Conservation (phyloP, 163 green algal genomes). For the Chlamydomonas reinhardtii region DNA sequence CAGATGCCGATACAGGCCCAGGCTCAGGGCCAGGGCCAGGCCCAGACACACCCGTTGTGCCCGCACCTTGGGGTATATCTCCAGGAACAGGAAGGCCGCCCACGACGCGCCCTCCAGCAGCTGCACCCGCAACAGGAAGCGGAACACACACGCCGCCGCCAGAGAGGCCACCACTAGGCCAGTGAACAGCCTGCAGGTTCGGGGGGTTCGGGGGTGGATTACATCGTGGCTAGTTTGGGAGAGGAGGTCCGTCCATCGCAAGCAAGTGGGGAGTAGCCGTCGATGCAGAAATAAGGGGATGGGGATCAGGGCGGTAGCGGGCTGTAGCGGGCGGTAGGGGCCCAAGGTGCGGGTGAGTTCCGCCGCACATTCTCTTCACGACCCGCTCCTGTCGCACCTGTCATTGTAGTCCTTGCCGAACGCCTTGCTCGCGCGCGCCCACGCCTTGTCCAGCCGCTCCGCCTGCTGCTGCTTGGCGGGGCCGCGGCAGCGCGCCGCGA, state of each 20-base stretch:
- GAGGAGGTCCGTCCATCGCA: too few species aligned
- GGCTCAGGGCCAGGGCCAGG: too few species aligned
- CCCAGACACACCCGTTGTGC: too few species aligned
- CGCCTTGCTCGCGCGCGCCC: constrained; percentile 58
- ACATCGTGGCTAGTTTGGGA: too few species aligned
- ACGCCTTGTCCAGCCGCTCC: constrained; percentile 51
- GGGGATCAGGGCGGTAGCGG: too few species aligned
- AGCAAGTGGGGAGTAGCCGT: too few species aligned
- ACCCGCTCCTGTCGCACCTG: constrained; percentile 39
- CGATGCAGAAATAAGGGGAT: too few species aligned
- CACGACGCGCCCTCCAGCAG: constrained; percentile 81
- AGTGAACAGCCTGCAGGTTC: constrained; percentile 71
- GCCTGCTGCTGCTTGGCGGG: constrained; percentile 49
- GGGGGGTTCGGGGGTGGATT: too few species aligned
- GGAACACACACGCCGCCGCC: constrained; percentile 78
- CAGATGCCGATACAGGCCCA: too few species aligned
- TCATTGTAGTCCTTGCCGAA: constrained; percentile 94
- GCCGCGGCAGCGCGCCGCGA: constrained; percentile 66
- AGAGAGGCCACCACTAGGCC: constrained; percentile 77
- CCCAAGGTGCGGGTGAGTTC: too few species aligned
- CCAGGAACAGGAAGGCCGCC: constrained; percentile 86
- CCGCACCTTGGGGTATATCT: constrained; percentile 65
- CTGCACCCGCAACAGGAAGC: constrained; percentile 75
- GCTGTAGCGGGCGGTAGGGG: too few species aligned
- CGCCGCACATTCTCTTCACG: too few species aligned